Percentiles rank a stretch among this genome's conserved stretches.
phyloP scores from a whole-genome alignment of 176 grass and related monocot species.

The Bromus sterilis region DNA sequence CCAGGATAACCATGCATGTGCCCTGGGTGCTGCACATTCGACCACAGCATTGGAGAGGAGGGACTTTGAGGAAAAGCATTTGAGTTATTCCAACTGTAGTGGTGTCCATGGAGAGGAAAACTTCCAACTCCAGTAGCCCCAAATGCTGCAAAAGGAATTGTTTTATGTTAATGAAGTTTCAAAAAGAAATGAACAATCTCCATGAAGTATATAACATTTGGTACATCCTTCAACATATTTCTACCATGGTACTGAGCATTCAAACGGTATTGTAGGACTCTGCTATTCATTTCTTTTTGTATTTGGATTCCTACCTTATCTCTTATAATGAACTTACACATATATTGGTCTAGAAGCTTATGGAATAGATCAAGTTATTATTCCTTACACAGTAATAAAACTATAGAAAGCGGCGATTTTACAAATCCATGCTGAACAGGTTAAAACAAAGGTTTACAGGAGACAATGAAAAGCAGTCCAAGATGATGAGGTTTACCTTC shows the following conservation, averaged over 20 bases:
- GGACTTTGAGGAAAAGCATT: constrained; percentile 45
- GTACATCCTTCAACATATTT: neutral
- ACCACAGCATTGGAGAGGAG: constrained; percentile 44
- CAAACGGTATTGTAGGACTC: neutral
- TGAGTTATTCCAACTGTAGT: constrained; percentile 44
- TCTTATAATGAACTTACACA: neutral
- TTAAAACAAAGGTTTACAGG: neutral
- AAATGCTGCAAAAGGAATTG: constrained; percentile 30
- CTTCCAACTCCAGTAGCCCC: constrained; percentile 44
- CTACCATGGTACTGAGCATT: neutral
- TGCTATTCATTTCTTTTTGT: neutral
- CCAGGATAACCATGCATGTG: constrained; percentile 43
- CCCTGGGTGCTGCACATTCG: constrained; percentile 40
- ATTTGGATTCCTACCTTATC: no score
- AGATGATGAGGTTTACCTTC: constrained; percentile 29
- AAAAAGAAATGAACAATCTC: constrained; percentile 1
- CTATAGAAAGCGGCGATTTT: neutral
- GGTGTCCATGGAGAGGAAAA: constrained; percentile 37
- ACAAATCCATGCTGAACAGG: neutral
- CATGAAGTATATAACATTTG: neutral
- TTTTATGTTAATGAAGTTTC: neutral
- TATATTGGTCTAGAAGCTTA: neutral
- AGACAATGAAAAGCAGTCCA: neutral
- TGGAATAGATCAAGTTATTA: neutral
- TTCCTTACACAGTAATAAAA: neutral